These are phyloP conservation scores for Calocera cornea DNA, from an alignment of 768 basidiomycete species.

Conservation along the genomic window DNA sequence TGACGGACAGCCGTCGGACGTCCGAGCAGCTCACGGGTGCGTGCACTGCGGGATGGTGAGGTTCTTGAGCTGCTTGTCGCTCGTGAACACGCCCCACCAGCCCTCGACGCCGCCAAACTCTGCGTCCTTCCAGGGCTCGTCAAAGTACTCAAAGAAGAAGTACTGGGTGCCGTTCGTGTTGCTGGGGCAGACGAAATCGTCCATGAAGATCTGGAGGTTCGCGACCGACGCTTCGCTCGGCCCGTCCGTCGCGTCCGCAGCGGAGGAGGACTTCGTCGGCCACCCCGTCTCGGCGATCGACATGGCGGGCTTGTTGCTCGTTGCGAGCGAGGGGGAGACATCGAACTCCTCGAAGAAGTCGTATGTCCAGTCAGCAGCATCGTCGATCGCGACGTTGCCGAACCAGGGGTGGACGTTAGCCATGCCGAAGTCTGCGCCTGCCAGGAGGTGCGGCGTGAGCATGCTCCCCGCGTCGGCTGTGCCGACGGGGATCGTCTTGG, in stretches of 20 bases:
- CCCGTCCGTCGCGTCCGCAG: conserved; percentile 48
- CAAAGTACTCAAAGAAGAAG: conserved; percentile 78
- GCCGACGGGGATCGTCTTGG: conserved; percentile 54
- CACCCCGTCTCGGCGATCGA: conserved; percentile 93
- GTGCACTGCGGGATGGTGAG: conserved; percentile 25
- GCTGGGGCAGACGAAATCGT: conserved; percentile 78
- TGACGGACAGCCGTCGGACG: no score
- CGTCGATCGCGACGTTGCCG: conserved; percentile 53
- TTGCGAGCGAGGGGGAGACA: conserved; percentile 37
- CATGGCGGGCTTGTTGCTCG: conserved; percentile 63
- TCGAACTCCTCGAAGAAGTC: conserved; percentile 63
- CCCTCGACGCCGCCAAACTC: conserved; percentile 69
- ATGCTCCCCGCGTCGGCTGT: conserved; percentile 76
- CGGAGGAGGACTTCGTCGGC: conserved; percentile 62
- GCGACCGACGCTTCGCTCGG: conserved; percentile 34
- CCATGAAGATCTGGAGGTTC: conserved; percentile 53
- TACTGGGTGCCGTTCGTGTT: conserved; percentile 70
- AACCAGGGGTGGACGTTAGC: conserved; percentile 86
- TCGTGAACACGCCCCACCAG: conserved; percentile 55
- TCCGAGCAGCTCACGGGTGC: conserved; percentile 8
- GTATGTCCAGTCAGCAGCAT: conserved; percentile 69
- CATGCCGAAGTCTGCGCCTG: conserved; percentile 60
- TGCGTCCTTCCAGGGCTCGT: conserved; percentile 66
- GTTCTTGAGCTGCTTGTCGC: conserved; percentile 29
- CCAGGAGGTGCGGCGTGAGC: conserved; percentile 59